phyloP scores from a whole-genome alignment of 176 grass and related monocot genomes.

The Pharus latifolius region DNA sequence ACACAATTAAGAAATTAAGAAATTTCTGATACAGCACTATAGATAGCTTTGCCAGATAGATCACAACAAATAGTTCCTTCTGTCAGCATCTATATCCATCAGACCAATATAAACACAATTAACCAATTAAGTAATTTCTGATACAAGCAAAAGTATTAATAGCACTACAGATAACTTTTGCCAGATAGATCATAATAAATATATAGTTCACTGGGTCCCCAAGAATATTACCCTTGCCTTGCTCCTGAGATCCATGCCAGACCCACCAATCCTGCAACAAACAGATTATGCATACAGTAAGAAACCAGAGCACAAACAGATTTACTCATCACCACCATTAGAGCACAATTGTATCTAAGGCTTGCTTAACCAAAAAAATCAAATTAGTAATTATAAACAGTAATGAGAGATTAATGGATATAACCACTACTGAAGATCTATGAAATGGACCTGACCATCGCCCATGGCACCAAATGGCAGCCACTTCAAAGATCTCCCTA shows the following conservation, averaged over 20 bases:
- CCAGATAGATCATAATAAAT: constrained; percentile 10
- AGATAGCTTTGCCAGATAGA: constrained; percentile 19
- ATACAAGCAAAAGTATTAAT: constrained; percentile 19
- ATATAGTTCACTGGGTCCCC: constrained; percentile 5
- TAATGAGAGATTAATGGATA: not conserved
- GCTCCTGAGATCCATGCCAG: constrained; percentile 97
- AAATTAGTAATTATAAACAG: no score
- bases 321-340: not conserved
- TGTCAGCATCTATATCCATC: constrained; percentile 53
- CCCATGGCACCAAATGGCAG: no score
- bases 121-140: not conserved
- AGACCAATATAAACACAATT: constrained; percentile 2
- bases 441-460: no score
- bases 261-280: constrained; percentile 85
- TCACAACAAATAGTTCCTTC: constrained; percentile 9
- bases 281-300: not conserved
- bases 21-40: constrained; percentile 14
- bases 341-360: not conserved
- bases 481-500: no score
- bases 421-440: no score
- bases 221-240: constrained; percentile 95
- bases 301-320: not conserved
- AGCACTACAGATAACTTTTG: constrained; percentile 24
- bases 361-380: not conserved
- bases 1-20: not conserved